phyloP scores from a whole-genome alignment of 2,329 filamentous ascomycete genomes.

The Rhexocercosporidium sp. region DNA sequence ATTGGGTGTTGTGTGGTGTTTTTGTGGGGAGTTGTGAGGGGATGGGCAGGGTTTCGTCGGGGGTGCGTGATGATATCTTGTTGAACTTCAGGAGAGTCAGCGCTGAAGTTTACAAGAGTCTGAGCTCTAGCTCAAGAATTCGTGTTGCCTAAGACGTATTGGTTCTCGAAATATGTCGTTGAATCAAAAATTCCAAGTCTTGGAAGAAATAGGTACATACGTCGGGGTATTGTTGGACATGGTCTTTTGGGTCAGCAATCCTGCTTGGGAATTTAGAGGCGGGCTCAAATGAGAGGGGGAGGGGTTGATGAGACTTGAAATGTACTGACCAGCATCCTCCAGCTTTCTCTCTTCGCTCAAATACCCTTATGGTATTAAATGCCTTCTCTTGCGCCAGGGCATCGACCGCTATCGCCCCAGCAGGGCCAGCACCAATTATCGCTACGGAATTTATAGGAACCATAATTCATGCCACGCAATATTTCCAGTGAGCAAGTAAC shows the following conservation, averaged over 20 bases:
- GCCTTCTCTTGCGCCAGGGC: slow-evolving; percentile 61
- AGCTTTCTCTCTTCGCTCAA: slow-evolving; percentile 62
- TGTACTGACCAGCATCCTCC: slow-evolving; percentile 64
- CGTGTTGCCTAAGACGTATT: no score
- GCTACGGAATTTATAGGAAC: slow-evolving; percentile 51
- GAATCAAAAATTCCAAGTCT: no score
- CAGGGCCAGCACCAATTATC: slow-evolving; percentile 65
- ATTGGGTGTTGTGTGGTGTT: slow-evolving; percentile 48
- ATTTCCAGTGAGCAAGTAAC: neutral
- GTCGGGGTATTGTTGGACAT: slow-evolving; percentile 47
- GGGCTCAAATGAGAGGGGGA: neutral
- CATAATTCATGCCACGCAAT: slow-evolving; percentile 24
- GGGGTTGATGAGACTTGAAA: neutral
- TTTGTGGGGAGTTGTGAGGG: slow-evolving; percentile 54
- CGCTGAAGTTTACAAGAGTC: no score
- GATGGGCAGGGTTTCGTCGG: slow-evolving; percentile 54
- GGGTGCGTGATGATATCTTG: slow-evolving; percentile 53
- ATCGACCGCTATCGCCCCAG: slow-evolving; percentile 64
- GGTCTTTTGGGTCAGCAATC: slow-evolving; percentile 48
- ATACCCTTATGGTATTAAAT: slow-evolving; percentile 65
- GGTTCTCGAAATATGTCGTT: no score
- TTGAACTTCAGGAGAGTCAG: slow-evolving; percentile 40
- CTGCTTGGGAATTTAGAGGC: slow-evolving; percentile 37
- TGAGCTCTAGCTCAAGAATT: no score
- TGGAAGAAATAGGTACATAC: no score